A percentile compares a stretch with the other conserved stretches of the same genome.
These are phyloP conservation scores for Irpex sp. DNA, from an alignment of 1,284 basidiomycete species.

Conservation along the genomic window DNA sequence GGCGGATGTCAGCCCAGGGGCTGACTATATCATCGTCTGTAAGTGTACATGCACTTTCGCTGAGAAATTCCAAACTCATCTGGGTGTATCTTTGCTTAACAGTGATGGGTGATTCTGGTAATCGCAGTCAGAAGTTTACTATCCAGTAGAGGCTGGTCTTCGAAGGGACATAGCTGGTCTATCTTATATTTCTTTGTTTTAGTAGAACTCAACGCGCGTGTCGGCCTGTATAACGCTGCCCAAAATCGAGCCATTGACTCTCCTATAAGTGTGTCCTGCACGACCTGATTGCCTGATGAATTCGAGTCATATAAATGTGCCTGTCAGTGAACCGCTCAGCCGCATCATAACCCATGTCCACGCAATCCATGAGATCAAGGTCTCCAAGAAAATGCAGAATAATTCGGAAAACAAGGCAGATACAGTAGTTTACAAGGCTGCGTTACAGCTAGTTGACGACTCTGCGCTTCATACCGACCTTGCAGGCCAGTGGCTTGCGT, in stretches of 20 bases:
- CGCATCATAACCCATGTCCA: no score
- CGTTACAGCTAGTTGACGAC: neutral
- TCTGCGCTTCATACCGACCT: neutral
- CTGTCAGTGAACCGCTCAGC: no score
- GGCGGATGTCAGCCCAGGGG: slow-evolving; percentile 17
- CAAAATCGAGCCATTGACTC: no score
- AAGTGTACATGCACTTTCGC: slow-evolving; percentile 8
- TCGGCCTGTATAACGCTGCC: no score
- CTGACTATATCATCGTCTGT: slow-evolving; percentile 28
- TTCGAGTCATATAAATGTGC: no score
- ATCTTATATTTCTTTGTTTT: no score
- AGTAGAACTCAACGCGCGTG: no score
- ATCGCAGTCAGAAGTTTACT: slow-evolving; percentile 36
- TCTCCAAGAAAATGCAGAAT: no score
- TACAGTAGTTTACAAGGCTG: neutral
- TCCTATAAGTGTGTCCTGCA: no score
- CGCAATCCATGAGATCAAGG: no score
- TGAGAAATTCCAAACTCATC: neutral
- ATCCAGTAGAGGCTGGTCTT: slow-evolving; percentile 18
- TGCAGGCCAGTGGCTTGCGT: neutral
- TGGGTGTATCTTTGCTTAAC: neutral
- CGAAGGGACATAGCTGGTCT: no score
- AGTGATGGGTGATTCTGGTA: slow-evolving; percentile 44
- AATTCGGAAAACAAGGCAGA: neutral
- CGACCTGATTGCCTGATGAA: no score